Evolutionary conservation across 1,139 yeast species (phyloP), one percentile per base, ranked within the genome.

Genomic region (Yamadazyma conglobata): DNA sequence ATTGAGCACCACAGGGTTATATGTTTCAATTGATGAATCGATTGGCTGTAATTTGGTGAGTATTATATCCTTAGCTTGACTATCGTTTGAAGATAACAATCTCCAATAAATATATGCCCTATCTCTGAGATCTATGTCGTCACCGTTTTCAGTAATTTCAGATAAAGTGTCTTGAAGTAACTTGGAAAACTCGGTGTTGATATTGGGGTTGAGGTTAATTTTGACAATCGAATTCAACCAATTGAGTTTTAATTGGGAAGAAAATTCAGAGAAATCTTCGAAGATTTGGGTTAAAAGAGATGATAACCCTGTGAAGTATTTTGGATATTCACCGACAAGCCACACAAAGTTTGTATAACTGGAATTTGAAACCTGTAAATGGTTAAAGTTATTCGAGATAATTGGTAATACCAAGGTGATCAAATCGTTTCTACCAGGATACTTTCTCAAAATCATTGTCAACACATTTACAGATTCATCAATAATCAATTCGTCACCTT

Each of bases 21-120:
- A 81, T 12, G 68, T 58, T 29, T 87, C 80, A 27, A 89, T 77
- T 0, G 89, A 81, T 3, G 86, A 72, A 25, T 77, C 73, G 35
- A 89, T 76, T 7, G 79, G 76, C 6, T 95, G 95, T 35, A 83
- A 61, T 39, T 74, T 75, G 8, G 79, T 66, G 36, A 81, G 58
- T 16, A 82, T 64, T 27, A 84, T 69, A 32, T 71, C 66, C 45
- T 71, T 53, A 28, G 70, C 71, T 4, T 60, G 68, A 33, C 76
- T 79, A 10, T 50, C 46, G 15, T 56, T 46, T 2, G 61, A 50
- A 0, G 96, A 86, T 36, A 91, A 66, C 36, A 93, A 66, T 52
- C 98, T 78, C 97, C 97, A 91, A 59, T 88, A 91, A 31, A 91
- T 74, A 58, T 81, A 91, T 0, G 96, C 96, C 59, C 91, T 78